Base-by-base conservation (phyloP, 768 basidiomycete genomes). In the Brasilioporus rufonigricans region DNA sequence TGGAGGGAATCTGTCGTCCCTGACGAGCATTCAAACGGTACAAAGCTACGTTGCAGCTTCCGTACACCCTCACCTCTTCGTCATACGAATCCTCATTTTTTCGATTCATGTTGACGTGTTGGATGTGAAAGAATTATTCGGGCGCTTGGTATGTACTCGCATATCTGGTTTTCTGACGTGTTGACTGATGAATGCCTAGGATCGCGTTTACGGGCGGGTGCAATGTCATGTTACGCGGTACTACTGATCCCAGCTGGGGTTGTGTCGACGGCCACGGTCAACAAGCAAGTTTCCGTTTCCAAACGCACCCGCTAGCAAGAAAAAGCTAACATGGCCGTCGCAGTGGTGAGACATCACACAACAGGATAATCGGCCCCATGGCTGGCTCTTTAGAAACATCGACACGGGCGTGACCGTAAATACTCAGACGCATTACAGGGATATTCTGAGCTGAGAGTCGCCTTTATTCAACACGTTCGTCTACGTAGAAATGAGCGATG, bases 221-320 rank as follows among this genome's bases (percentile, higher is more conserved):
- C 38, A 85, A 85, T 51, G 80, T 86, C 43, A 85, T 82, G 10
- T 64, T 87, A 8, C 71, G 80, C 27, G 82, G 85, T 0, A 77
- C 63, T 12, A 26, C 40, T 18, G 23, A 41, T 41, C 40, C 81
- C 0, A 55, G 80, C 4, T 82, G 81, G 80, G 84, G 84, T n/a
- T 86, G 83, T 83, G 76, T 86, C 0, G 79, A 85, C 58, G 80
- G 73, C 1, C 78, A 85, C 48, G 85, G 84, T 1, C 81, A 84
- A 69, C 74, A 74, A 29, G 80, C 78, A 52, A 48, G 71, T 32
- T 18, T 26, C n/a, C 48, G 40, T 36, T 31, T 33, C 31, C 12
- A 21, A 5, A 38, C 5, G 38, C n/a, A 5, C 38, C 38, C 39
- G 14, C 14, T n/a, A 18, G 12, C 23, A n/a, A n/a, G n/a, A n/a